phyloP scores from a whole-genome alignment of 495 filamentous ascomycete species.

The Podospora pseudoanserina region DNA sequence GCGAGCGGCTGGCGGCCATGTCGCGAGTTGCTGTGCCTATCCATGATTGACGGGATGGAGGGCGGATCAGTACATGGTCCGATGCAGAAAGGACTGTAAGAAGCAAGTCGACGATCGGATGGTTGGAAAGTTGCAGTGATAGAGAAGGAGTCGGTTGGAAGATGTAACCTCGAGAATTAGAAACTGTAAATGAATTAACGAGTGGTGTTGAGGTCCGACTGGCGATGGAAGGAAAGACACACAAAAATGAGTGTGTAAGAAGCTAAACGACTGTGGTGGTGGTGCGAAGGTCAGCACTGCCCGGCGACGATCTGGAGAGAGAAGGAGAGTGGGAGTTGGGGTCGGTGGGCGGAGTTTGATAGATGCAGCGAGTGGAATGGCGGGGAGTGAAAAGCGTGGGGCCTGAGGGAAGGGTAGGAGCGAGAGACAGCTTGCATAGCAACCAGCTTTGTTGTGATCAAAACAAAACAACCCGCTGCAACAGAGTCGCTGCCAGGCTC shows the following conservation, averaged over 20 bases:
- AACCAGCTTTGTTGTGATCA: not conserved
- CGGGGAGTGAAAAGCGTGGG: not conserved
- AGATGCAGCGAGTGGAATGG: not conserved
- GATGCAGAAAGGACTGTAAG: not conserved
- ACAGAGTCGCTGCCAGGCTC: not conserved
- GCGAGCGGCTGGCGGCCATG: conserved; percentile 42
- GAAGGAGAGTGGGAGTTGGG: not conserved
- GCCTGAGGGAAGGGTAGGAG: not conserved
- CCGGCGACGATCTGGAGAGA: not conserved
- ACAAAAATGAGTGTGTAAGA: conserved; percentile 1
- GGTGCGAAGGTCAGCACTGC: not conserved
- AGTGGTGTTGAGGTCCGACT: not conserved
- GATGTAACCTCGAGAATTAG: not conserved
- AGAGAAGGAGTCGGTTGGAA: not conserved
- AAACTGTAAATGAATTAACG: not conserved
- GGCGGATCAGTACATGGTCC: conserved; percentile 20
- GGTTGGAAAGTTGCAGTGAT: not conserved
- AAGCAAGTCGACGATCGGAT: not conserved
- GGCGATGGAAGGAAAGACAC: not conserved
- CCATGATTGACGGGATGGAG: conserved; percentile 30
- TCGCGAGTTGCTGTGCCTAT: conserved; percentile 26
- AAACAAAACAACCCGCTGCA: not conserved
- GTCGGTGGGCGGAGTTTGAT: not conserved
- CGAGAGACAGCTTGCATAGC: not conserved
- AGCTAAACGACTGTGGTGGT: not conserved